A percentile compares a stretch with the other conserved stretches of the same genome.
Evolutionary conservation across 176 grass and related monocot genomes (phyloP).

Genomic region (Dendrocalamus sinicus): DNA sequence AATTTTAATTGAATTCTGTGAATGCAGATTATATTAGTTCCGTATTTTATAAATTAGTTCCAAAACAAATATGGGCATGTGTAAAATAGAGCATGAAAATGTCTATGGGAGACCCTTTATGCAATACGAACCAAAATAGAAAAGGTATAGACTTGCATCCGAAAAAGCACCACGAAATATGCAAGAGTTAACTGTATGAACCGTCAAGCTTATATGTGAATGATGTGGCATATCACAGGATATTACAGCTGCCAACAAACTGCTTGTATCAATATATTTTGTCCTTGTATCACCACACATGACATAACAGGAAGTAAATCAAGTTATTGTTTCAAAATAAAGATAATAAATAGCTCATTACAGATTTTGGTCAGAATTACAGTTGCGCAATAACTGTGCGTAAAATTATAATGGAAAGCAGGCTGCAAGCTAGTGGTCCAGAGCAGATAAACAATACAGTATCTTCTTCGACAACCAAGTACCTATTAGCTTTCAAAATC

Average conservation of each 20-base stretch:
- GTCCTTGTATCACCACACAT: not conserved
- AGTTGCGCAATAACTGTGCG: not conserved
- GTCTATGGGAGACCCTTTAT: not conserved
- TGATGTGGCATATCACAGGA: not conserved
- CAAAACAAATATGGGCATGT: not conserved
- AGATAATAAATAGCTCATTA: not conserved
- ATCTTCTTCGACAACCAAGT: not conserved
- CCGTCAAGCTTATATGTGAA: not conserved
- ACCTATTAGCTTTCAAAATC: not conserved
- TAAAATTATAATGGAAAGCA: not conserved
- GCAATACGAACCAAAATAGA: conserved; percentile 19
- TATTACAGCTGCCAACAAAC: not conserved
- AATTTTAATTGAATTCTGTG: conserved; percentile 73
- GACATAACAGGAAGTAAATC: not conserved
- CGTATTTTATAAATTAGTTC: not conserved
- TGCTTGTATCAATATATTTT: not conserved
- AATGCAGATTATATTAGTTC: conserved; percentile 14
- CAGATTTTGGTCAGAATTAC: not conserved
- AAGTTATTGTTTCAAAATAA: not conserved
- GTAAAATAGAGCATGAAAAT: not conserved
- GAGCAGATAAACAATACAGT: not conserved
- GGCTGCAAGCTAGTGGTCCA: not conserved
- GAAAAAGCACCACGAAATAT: not conserved
- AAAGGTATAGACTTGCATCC: not conserved
- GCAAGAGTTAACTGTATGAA: not conserved